Base-by-base conservation (phyloP, 768 basidiomycete species). In the Phanerochaete sordida region DNA sequence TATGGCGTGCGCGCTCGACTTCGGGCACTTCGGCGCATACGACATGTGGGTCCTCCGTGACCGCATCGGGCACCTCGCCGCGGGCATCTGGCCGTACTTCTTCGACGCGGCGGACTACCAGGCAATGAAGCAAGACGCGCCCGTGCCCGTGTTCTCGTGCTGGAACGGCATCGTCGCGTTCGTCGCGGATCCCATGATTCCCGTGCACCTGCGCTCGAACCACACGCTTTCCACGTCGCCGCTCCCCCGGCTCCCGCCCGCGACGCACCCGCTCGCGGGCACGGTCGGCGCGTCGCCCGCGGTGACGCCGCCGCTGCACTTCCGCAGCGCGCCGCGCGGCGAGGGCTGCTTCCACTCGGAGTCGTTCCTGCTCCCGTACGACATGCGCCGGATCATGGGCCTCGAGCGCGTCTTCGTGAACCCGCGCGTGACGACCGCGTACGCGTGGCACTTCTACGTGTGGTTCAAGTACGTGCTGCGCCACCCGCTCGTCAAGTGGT, bases 81-180 rank as follows among this genome's bases (percentile, higher is more conserved):
- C 73, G 11, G 61, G 64, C 27, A 62, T 66, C 44, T 74, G 79
- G 78, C 79, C 79, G 0, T 79, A 76, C 60, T 75, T 79, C 60
- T 69, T 79, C 43, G 77, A 80, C 46, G 63, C 69, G 7, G 72
- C 70, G 11, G 74, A 66, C 52, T 69, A 71, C 61, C 64, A 69
- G 44, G 74, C 74, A 2, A 71, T 79, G 64, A 66, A 71, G 52
- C 62, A 55, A 12, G 78, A 75, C 35, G 71, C 74, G 15, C 76
- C 79, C 12, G 78, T 72, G 1, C 77, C 79, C 11, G 78, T 79
- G 6, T 76, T 78, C 58, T 61, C 76, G 0, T 80, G 79, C 66
- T 80, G 79, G 79, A 80, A 80, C 52, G 79, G 79, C 31, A 76
- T 79, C 62, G 70, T 71, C 50, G 74, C 73, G 2, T 74, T 80